Base-by-base conservation (phyloP, 1,284 basidiomycete genomes). In the Pseudozyma tsukubaensis region DNA sequence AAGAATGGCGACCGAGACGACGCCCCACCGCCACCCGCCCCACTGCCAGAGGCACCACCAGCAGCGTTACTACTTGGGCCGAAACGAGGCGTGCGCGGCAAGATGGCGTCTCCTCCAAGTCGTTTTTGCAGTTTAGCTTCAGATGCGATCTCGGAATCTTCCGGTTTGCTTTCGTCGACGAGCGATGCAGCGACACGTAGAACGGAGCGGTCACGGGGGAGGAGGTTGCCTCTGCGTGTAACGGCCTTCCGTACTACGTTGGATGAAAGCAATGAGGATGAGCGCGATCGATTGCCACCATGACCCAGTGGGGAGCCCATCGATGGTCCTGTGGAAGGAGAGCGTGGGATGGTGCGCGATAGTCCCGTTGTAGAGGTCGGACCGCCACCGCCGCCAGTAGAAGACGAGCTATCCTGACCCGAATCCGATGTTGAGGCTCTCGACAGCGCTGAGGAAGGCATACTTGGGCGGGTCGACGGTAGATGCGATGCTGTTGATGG, bases 101-200 rank as follows among this genome's bases (percentile, higher is more conserved):
- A 35, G 36, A 60, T 64, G 3, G 65, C 57, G 10, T 76, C 62
- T 24, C 72, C 79, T 0, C 70, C 64, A 8, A 83, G 58, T 13
- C 63, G 57, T 29, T 81, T 78, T 62, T 77, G 79, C 14, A 83
- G 72, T 43, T 80, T 80, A 37, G 82, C 82, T 52, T 83, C 82
- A 0, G 80, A 82, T 6, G 81, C 81, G 24, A 82, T 72, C 40
- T 83, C 82, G 3, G 70, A 76, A 35, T 81, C 79, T 39, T 68
- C 57, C 0, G 82, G 82, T 18, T 65, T 63, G 48, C 43, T 61
- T 39, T 83, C 82, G 49, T 81, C 82, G 29, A 73, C 71, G 3
- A 83, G 56, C 9, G 75, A 70, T 45, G 80, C 82, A 9, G 81
- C 76, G 13, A 83, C 82, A 34, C 82, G 73, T 12, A 77, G 55